Percentiles rank a stretch among this genome's conserved stretches.
Evolutionary conservation across 768 basidiomycete species (phyloP).

Genomic region (Tricholomella constricta): DNA sequence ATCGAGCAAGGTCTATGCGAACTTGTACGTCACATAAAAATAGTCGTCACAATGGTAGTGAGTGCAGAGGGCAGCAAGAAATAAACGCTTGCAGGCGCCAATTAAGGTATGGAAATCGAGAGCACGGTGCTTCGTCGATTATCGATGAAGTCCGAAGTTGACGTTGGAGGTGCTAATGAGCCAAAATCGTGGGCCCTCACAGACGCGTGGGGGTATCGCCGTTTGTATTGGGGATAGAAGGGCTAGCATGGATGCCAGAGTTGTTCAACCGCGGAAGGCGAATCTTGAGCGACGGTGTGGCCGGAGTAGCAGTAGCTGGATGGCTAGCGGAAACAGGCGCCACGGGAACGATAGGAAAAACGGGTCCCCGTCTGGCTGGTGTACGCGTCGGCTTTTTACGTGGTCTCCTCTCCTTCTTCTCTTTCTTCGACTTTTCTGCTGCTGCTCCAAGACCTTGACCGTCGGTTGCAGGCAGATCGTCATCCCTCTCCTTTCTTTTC

Average conservation of each 20-base stretch:
- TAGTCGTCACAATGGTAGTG: background rate
- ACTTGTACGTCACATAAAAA: slow-evolving; percentile 17
- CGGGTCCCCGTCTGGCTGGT: slow-evolving; percentile 28
- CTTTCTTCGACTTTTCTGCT: slow-evolving; percentile 23
- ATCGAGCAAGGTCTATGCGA: slow-evolving; percentile 12
- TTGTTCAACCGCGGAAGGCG: slow-evolving; percentile 52
- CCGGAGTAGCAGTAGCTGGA: slow-evolving; percentile 30
- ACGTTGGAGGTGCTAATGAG: background rate
- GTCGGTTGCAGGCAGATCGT: slow-evolving; percentile 24
- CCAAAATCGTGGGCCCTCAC: slow-evolving; percentile 8
- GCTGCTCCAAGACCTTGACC: slow-evolving; percentile 21
- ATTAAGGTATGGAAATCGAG: background rate
- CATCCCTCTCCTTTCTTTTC: slow-evolving; percentile 48
- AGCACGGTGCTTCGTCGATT: background rate
- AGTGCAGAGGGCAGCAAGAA: background rate
- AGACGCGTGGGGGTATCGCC: slow-evolving; percentile 28
- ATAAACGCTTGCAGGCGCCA: background rate
- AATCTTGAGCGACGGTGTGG: slow-evolving; percentile 55
- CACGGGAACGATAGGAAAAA: slow-evolving; percentile 13
- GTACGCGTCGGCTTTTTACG: slow-evolving; percentile 32
- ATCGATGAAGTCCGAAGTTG: background rate
- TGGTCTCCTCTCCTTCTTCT: slow-evolving; percentile 27
- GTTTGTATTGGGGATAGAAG: slow-evolving; percentile 22
- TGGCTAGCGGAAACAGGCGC: slow-evolving; percentile 22
- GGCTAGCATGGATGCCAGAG: slow-evolving; percentile 21